Evolutionary conservation across 129 eudicot genomes (phyloP).

Genomic region (Flaveria linearis): DNA sequence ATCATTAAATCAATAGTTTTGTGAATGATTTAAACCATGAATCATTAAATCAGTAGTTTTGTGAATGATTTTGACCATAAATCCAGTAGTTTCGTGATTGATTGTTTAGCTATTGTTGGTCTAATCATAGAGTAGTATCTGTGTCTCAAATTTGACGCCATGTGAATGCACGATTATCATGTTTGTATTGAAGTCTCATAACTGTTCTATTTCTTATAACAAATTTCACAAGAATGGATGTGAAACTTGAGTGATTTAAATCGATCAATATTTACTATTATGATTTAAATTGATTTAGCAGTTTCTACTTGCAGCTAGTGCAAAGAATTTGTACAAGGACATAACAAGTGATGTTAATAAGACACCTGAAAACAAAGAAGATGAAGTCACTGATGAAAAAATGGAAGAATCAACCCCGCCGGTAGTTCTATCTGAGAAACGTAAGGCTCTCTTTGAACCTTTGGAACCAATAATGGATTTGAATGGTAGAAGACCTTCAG

Average conservation of each 20-base stretch:
- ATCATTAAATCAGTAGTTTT: neutral
- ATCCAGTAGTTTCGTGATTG: neutral
- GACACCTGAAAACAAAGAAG: slow-evolving; percentile 50
- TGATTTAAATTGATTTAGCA: slow-evolving; percentile 22
- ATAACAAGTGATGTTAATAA: slow-evolving; percentile 42
- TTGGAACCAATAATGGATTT: slow-evolving; percentile 60
- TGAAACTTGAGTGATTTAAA: slow-evolving; percentile 2
- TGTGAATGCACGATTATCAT: slow-evolving; percentile 8
- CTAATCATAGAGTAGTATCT: slow-evolving; percentile 14
- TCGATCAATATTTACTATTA: neutral
- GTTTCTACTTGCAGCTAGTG: slow-evolving; percentile 52
- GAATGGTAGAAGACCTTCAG: slow-evolving; percentile 66
- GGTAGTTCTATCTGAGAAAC: slow-evolving; percentile 64
- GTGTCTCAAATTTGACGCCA: neutral
- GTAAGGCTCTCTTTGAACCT: slow-evolving; percentile 94
- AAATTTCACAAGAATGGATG: neutral
- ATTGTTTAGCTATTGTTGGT: slow-evolving; percentile 7
- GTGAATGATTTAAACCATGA: neutral
- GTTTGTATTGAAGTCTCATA: neutral
- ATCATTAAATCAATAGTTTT: neutral
- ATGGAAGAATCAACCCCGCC: slow-evolving; percentile 53
- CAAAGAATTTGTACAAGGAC: slow-evolving; percentile 49
- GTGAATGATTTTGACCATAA: neutral
- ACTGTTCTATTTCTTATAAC: slow-evolving; percentile 8
- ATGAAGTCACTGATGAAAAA: slow-evolving; percentile 45